Evolutionary conservation across 2,329 filamentous ascomycete genomes (phyloP), one percentile per base, ranked within the genome.

Genomic region (Neocatenulostroma microsporum): DNA sequence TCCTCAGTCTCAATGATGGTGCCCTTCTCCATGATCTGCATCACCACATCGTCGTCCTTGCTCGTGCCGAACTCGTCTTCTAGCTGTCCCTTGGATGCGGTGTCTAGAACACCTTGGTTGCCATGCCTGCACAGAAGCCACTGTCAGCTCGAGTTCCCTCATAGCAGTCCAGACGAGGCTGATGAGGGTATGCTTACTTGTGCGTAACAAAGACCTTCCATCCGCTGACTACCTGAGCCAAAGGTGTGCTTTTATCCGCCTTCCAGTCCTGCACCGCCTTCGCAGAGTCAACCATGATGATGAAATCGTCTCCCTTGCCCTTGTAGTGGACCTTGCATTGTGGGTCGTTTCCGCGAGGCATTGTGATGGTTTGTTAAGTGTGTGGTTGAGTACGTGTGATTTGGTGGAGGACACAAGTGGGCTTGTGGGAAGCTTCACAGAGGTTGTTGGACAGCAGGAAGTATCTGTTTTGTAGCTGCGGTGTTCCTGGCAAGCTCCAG

Each of bases 121-220:
- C 89, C 89, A 61, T 94, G 87, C 63, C 87, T 94, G 41, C 42
- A 37, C 23, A 24, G 23, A 24, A 30, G 9, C 14, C 27, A 30
- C 14, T 30, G 27, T 30, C 24, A 14, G 12, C 18, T 18, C 5
- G n/a, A n/a, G n/a, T n/a, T n/a, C n/a, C n/a, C n/a, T n/a, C n/a
- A n/a, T n/a, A n/a, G n/a, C n/a, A n/a, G n/a, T n/a, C n/a, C n/a
- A n/a, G n/a, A n/a, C n/a, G n/a, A n/a, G n/a, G n/a, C n/a, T n/a
- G n/a, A 7, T 18, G 14, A 30, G 9, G 18, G 13, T 18, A 30
- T n/a, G 46, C 83, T 68, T 73, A 95, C 88, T 81, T 83, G 70
- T 93, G 84, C 23, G 87, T 94, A 28, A 82, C 69, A 56, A 94
- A 94, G 56, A 98, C 72, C 73, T 94, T 84, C 73, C 85, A 96